A percentile compares a stretch with the other conserved stretches of the same genome.
Evolutionary conservation across 352 stramenopile species (phyloP).

Genomic region (Phytophthora multivora): DNA sequence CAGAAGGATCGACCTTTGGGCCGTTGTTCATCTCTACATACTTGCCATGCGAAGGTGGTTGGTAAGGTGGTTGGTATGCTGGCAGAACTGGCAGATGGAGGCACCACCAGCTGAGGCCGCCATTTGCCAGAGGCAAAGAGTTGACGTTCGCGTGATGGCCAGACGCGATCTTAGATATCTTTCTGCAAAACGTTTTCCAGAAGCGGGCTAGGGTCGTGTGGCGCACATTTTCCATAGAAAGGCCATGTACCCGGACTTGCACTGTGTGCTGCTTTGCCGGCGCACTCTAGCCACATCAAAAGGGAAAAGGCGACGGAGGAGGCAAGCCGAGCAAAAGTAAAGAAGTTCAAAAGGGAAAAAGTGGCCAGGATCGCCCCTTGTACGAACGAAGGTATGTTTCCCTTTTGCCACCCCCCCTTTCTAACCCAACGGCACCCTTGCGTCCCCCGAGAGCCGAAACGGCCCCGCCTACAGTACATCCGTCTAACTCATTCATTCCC

Average conservation of each 20-base stretch:
- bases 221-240: constrained; percentile 17
- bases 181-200: constrained; percentile 27
- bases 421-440: constrained; percentile 19
- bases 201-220: constrained; percentile 18
- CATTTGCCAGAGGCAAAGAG: neutral
- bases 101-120: neutral
- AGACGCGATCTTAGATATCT: constrained; percentile 37
- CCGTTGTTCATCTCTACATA: constrained; percentile 5
- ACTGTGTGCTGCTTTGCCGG: constrained; percentile 1
- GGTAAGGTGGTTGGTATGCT: neutral
- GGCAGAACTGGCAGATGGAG: constrained; percentile 4
- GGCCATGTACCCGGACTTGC: neutral
- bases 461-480: constrained; percentile 9
- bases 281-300: constrained; percentile 8
- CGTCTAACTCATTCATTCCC: constrained; percentile 15
- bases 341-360: neutral
- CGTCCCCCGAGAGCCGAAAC: constrained; percentile 19
- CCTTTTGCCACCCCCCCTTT: neutral
- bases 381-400: constrained; percentile 26
- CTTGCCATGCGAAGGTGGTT: neutral
- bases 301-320: constrained; percentile 36
- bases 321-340: constrained; percentile 19
- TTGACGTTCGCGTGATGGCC: constrained; percentile 6
- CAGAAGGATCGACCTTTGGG: neutral
- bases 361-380: neutral